A percentile compares a stretch with the other conserved stretches of the same genome.
These are phyloP conservation scores for Rubus idaeus DNA, from an alignment of 306 rosid genomes.

Conservation along the genomic window DNA sequence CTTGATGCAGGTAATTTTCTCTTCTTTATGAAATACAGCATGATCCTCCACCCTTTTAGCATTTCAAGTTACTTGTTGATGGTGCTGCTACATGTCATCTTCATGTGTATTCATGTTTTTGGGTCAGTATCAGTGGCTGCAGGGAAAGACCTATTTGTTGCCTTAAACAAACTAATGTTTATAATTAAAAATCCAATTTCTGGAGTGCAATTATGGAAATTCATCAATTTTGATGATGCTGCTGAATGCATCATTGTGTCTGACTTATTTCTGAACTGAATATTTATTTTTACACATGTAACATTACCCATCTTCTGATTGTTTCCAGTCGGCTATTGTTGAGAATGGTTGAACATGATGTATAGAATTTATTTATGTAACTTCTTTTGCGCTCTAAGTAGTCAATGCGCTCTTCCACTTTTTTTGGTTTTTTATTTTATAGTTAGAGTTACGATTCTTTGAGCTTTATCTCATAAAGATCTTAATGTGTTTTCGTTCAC, in stretches of 20 bases:
- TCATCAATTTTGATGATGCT: neutral
- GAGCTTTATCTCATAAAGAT: neutral
- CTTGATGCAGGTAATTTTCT: constrained; percentile 43
- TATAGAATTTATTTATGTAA: neutral
- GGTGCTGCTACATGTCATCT: neutral
- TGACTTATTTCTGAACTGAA: neutral
- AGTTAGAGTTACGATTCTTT: neutral
- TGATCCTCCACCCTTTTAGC: constrained; percentile 3
- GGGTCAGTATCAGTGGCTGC: neutral
- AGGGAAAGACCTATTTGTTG: neutral
- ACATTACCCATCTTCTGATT: neutral
- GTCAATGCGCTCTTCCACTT: neutral
- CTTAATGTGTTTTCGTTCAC: neutral
- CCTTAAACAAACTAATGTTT: neutral
- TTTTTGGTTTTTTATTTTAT: neutral
- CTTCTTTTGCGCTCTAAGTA: neutral
- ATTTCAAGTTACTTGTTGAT: neutral
- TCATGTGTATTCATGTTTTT: neutral
- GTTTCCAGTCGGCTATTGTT: neutral
- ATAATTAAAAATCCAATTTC: neutral
- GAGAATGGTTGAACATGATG: neutral
- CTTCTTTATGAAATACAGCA: constrained; percentile 19
- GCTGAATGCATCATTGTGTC: neutral
- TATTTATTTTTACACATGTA: neutral
- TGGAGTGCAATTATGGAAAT: neutral